These are phyloP conservation scores for Leucogyrophana mollusca DNA, from an alignment of 768 basidiomycete species.

Conservation along the genomic window DNA sequence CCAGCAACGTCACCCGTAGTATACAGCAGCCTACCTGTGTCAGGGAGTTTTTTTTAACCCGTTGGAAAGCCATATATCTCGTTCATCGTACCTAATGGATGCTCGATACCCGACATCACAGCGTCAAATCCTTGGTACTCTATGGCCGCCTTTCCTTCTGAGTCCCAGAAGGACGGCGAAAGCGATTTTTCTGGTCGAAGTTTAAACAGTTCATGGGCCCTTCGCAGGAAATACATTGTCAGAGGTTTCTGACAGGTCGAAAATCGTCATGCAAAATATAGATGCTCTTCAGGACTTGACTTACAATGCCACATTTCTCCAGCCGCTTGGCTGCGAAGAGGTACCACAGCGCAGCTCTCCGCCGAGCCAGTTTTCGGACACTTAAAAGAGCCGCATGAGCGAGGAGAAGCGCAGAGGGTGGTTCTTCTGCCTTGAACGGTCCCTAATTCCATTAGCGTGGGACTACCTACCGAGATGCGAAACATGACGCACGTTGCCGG, in stretches of 20 bases:
- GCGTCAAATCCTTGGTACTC: constrained; percentile 52
- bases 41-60: constrained; percentile 1
- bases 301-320: constrained; percentile 82
- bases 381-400: constrained; percentile 79
- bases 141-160: constrained; percentile 50
- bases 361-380: constrained; percentile 48
- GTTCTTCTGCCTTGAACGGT: constrained; percentile 71
- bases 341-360: constrained; percentile 80
- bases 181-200: constrained; percentile 51
- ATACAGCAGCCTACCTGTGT: constrained; percentile 78
- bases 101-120: constrained; percentile 72
- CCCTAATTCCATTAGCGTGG: constrained; percentile 25
- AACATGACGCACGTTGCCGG: constrained; percentile 62
- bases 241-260: constrained; percentile 76
- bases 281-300: too few relatives aligned
- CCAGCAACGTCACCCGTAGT: constrained; percentile 81
- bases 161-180: constrained; percentile 81
- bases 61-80: constrained; percentile 4
- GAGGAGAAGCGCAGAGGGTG: constrained; percentile 73
- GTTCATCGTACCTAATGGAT: constrained; percentile 61
- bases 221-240: constrained; percentile 78
- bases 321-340: constrained; percentile 70
- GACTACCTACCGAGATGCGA: neutral
- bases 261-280: too few relatives aligned
- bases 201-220: constrained; percentile 64